Percentiles rank a stretch among this genome's conserved stretches.
These are phyloP conservation scores for Handroanthus guayacan DNA, from an alignment of 257 asterid genomes.

Conservation along the genomic window DNA sequence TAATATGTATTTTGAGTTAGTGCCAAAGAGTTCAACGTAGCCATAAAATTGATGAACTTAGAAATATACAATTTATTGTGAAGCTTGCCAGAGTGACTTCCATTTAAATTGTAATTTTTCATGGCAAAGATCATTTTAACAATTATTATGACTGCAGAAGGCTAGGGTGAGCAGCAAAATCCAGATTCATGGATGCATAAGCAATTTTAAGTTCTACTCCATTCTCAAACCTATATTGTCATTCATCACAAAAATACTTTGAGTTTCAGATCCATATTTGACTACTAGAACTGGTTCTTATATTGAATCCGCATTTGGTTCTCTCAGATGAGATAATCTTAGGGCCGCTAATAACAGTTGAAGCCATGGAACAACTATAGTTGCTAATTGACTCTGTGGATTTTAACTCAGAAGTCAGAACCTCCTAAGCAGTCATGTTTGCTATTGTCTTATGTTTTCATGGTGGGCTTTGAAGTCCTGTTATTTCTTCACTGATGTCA, in stretches of 20 bases:
- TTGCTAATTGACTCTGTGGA: slow-evolving; percentile 8
- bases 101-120: neutral
- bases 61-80: neutral
- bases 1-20: neutral
- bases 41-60: neutral
- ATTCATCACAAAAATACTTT: neutral
- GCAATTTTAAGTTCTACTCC: neutral
- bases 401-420: neutral
- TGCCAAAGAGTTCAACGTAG: neutral
- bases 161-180: neutral
- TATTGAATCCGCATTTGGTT: neutral
- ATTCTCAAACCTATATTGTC: neutral
- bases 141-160: neutral
- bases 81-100: neutral
- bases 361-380: neutral
- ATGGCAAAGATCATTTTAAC: neutral
- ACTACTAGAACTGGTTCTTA: neutral
- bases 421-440: neutral
- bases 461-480: slow-evolving; percentile 15
- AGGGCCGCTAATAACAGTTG: neutral
- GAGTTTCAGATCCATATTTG: neutral
- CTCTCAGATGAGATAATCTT: slow-evolving; percentile 8
- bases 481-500: neutral
- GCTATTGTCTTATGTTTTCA: neutral
- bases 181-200: neutral